phyloP scores from a whole-genome alignment of 2,329 filamentous ascomycete species.

The Fonsecaea monophora region DNA sequence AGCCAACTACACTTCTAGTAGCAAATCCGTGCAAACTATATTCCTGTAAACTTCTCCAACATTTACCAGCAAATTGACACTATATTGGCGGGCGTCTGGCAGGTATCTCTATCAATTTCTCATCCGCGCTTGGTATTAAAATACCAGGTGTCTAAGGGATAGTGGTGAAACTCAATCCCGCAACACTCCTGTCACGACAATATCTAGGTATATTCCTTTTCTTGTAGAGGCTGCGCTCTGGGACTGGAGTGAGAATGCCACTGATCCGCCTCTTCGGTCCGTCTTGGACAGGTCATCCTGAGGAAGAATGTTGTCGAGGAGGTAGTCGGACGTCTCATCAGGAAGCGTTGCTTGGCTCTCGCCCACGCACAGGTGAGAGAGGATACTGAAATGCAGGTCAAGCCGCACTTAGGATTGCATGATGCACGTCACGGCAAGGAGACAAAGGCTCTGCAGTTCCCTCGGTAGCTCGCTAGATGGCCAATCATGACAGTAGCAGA shows the following conservation, averaged over 20 bases:
- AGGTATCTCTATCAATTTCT: neutral
- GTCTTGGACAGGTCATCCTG: neutral
- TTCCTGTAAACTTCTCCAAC: neutral
- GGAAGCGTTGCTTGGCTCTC: neutral
- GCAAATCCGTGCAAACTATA: neutral
- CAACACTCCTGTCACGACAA: neutral
- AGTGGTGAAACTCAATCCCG: neutral
- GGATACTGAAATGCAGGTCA: neutral
- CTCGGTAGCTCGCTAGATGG: neutral
- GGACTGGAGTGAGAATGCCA: neutral
- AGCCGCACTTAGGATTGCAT: neutral
- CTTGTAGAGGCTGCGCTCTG: neutral
- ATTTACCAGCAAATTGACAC: neutral
- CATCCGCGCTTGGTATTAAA: neutral
- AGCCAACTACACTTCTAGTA: neutral
- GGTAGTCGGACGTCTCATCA: neutral
- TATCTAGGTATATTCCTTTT: neutral
- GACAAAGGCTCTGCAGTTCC: neutral
- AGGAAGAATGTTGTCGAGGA: neutral
- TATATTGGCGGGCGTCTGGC: neutral
- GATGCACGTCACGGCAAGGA: neutral
- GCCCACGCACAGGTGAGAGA: neutral
- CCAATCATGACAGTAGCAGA: conserved; percentile 1
- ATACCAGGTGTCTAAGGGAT: neutral
- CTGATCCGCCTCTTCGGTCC: neutral